Evolutionary conservation across 1,284 basidiomycete species (phyloP).

Genomic region (Schizophyllum commune): DNA sequence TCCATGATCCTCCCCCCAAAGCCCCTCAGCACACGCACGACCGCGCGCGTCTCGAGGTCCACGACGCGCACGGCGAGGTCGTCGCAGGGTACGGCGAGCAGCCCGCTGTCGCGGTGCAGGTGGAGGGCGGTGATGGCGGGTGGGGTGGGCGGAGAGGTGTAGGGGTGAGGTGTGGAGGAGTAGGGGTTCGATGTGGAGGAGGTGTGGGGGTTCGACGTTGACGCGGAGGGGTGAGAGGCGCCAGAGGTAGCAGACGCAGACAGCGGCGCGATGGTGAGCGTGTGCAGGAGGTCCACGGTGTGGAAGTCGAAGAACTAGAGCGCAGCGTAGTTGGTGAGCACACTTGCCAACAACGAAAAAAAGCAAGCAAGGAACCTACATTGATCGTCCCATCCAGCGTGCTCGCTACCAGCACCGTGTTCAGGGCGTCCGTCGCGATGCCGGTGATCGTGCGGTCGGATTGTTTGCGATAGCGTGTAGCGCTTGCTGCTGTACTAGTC

Average conservation of each 20-base stretch:
- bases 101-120: conserved; percentile 79
- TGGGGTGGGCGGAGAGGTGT: conserved; percentile 36
- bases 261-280: conserved; percentile 24
- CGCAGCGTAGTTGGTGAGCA: background rate
- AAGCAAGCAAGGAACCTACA: conserved; percentile 43
- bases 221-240: background rate
- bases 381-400: conserved; percentile 87
- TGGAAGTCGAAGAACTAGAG: conserved; percentile 94
- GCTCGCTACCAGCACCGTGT: conserved; percentile 73
- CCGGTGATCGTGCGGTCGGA: conserved; percentile 61
- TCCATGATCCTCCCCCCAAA: conserved; percentile 80
- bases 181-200: background rate
- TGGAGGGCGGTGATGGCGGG: conserved; percentile 66
- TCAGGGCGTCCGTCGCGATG: conserved; percentile 81
- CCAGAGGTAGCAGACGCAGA: no score
- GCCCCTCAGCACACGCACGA: conserved; percentile 84
- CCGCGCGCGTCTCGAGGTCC: conserved; percentile 84
- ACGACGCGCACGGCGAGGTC: conserved; percentile 81
- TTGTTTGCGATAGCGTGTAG: background rate
- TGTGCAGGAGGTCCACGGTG: conserved; percentile 65
- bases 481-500: no score
- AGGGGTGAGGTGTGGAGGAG: no score
- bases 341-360: conserved; percentile 2
- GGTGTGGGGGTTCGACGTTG: background rate
- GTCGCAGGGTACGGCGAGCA: conserved; percentile 83